Percentiles rank a stretch among this genome's conserved stretches.
These are phyloP conservation scores for Ophiostoma quercus DNA, from an alignment of 2,329 filamentous ascomycete genomes.

Conservation along the genomic window DNA sequence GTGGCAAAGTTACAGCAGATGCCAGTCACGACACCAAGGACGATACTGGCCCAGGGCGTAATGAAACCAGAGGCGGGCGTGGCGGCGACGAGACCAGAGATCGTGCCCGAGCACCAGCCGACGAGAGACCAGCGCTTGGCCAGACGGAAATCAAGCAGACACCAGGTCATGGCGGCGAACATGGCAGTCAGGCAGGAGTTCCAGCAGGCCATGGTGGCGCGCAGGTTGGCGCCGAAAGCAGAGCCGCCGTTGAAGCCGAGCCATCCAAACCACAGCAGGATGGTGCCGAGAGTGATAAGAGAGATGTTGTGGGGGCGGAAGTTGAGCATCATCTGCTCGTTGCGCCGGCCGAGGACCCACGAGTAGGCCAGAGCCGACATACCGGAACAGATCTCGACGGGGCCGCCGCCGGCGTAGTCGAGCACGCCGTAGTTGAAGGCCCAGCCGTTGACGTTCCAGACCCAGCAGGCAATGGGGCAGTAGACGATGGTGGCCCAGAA, in stretches of 20 bases:
- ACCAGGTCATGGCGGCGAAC: constrained; percentile 90
- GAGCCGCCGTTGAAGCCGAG: constrained; percentile 98
- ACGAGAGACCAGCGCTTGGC: constrained; percentile 88
- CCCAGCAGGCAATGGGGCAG: constrained; percentile 95
- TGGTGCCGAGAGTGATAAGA: constrained; percentile 88
- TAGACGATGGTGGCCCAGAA: constrained; percentile 97
- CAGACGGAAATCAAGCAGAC: constrained; percentile 89
- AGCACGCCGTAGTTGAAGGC: constrained; percentile 83
- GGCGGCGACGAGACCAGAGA: constrained; percentile 65
- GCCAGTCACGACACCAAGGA: constrained; percentile 62
- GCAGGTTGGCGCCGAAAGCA: constrained; percentile 86
- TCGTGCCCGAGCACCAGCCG: constrained; percentile 66
- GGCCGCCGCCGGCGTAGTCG: constrained; percentile 93
- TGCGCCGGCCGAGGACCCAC: constrained; percentile 87
- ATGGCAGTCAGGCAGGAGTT: constrained; percentile 92
- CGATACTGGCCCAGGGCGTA: constrained; percentile 60
- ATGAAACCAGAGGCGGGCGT: constrained; percentile 66
- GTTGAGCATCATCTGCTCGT: constrained; percentile 99
- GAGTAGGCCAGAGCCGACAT: constrained; percentile 92
- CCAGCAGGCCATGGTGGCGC: constrained; percentile 95
- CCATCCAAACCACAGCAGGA: constrained; percentile 98
- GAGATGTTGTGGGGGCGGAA: constrained; percentile 99
- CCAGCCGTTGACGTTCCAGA: constrained; percentile 94
- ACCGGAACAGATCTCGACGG: constrained; percentile 94
- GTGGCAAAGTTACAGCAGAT: constrained; percentile 63